These are phyloP conservation scores for Primulina tabacum DNA, from an alignment of 257 asterid species.

Conservation along the genomic window DNA sequence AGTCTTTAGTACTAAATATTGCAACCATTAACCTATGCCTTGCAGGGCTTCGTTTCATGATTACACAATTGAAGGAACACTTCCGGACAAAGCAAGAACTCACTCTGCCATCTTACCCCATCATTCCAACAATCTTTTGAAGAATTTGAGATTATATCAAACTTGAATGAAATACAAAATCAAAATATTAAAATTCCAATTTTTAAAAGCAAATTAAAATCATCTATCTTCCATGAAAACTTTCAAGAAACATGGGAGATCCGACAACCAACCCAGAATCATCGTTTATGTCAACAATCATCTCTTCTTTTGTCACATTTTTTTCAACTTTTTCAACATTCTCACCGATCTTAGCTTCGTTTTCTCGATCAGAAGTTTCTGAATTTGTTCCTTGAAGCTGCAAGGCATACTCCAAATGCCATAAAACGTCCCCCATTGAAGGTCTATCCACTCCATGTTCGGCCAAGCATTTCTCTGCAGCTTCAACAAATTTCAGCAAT, in stretches of 20 bases:
- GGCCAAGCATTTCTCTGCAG: constrained; percentile 85
- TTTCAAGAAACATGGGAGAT: constrained; percentile 65
- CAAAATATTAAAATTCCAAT: neutral
- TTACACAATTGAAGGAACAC: neutral
- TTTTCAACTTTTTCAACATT: constrained; percentile 14
- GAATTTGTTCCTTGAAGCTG: constrained; percentile 60
- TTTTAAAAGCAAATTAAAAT: constrained; percentile 9
- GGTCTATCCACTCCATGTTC: constrained; percentile 89
- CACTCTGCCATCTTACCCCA: constrained; percentile 7
- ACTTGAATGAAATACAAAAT: constrained; percentile 20
- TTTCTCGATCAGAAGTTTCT: constrained; percentile 16
- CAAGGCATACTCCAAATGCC: constrained; percentile 76
- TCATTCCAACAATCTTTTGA: constrained; percentile 20
- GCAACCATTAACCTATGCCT: no score
- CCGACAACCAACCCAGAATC: constrained; percentile 75
- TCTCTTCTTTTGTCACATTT: constrained; percentile 21
- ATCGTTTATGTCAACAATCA: constrained; percentile 48
- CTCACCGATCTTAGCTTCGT: constrained; percentile 4
- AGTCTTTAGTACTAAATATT: no score
- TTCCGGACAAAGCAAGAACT: constrained; percentile 6
- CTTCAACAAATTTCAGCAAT: constrained; percentile 63
- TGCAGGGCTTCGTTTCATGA: no score
- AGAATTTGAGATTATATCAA: constrained; percentile 20
- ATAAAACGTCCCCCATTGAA: constrained; percentile 84
- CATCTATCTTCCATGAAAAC: constrained; percentile 61